These are phyloP conservation scores for Musa schizocarpa DNA, from an alignment of 176 grass and related monocot species.

Conservation along the genomic window DNA sequence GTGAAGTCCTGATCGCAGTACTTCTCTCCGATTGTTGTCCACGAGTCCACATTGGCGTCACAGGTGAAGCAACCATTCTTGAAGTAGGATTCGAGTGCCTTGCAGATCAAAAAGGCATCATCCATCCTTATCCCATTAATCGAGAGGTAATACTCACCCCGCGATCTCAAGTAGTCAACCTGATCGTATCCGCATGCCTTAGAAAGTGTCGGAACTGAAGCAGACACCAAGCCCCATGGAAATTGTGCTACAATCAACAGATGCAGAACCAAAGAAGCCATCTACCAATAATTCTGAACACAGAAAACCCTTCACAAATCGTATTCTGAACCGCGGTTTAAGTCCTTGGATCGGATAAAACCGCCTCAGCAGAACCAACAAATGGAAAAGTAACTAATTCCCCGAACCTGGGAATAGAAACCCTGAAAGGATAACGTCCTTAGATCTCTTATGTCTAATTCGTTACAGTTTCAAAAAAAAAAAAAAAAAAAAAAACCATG, in stretches of 20 bases:
- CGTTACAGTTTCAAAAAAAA: too few species aligned
- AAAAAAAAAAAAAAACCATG: too few species aligned
- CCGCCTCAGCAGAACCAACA: not conserved
- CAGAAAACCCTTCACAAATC: not conserved
- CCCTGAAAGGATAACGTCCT: not conserved
- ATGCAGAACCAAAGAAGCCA: conserved; percentile 20
- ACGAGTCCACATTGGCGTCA: conserved; percentile 22
- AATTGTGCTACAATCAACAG: conserved; percentile 35
- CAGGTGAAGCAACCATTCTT: conserved; percentile 50
- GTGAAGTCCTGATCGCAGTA: conserved; percentile 36
- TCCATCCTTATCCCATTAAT: conserved; percentile 46
- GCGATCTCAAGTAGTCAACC: conserved; percentile 30
- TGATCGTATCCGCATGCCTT: conserved; percentile 53
- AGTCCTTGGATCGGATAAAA: not conserved
- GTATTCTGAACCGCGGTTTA: not conserved
- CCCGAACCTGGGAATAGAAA: not conserved
- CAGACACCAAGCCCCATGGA: conserved; percentile 24
- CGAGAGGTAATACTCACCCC: conserved; percentile 33
- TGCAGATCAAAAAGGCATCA: conserved; percentile 46
- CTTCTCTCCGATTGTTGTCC: conserved; percentile 31
- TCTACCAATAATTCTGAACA: not conserved
- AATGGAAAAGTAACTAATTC: not conserved
- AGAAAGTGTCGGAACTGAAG: conserved; percentile 20
- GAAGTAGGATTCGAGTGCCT: conserved; percentile 55
- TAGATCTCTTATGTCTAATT: not conserved